These are phyloP conservation scores for Sphagnum magellanicum DNA, from an alignment of 228 moss, liverwort and hornwort species.

Conservation along the genomic window DNA sequence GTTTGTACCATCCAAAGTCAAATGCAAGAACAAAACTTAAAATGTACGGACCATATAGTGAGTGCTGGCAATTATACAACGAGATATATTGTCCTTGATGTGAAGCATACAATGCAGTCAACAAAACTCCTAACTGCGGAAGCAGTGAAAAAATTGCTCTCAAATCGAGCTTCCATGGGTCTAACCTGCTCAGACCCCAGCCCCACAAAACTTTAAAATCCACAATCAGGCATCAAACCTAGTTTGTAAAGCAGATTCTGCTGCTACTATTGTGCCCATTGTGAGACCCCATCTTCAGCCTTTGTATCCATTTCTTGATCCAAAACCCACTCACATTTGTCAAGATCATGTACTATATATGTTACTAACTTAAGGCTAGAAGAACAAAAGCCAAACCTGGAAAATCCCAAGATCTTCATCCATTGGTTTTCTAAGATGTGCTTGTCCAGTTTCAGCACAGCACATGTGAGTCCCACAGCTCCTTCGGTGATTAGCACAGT, in stretches of 20 bases:
- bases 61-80: conserved; percentile 14
- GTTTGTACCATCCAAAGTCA: neutral
- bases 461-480: conserved; percentile 61
- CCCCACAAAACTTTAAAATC: neutral
- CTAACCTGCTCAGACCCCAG: conserved; percentile 38
- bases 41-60: conserved; percentile 18
- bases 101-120: conserved; percentile 79
- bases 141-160: conserved; percentile 70
- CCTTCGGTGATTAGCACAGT: conserved; percentile 80
- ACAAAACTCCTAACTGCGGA: conserved; percentile 81
- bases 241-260: neutral
- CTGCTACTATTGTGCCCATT: neutral
- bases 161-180: conserved; percentile 78
- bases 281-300: neutral
- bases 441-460: conserved; percentile 56
- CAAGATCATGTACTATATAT: neutral
- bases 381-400: conserved; percentile 35
- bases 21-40: neutral
- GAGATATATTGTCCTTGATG: conserved; percentile 75
- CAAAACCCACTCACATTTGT: neutral
- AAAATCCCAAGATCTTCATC: conserved; percentile 72
- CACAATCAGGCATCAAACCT: neutral
- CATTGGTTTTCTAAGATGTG: conserved; percentile 38
- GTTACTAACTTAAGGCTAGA: no score
- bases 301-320: neutral